Evolutionary conservation across 208 protist species (phyloP).

Genomic region (Leishmania tropica): DNA sequence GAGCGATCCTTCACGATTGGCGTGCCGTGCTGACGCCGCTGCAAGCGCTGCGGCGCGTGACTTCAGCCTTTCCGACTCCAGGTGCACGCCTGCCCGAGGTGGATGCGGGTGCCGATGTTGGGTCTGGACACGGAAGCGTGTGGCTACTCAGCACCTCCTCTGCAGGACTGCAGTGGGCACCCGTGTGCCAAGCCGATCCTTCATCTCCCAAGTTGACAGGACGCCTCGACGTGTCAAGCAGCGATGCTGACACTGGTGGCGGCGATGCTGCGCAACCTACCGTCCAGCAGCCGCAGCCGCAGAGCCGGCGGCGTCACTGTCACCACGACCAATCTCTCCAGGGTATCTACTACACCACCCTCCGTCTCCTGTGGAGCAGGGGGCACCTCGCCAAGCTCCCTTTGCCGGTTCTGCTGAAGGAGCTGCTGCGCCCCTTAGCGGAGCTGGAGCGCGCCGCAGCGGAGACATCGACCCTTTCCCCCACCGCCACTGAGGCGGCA

Average conservation of each 20-base stretch:
- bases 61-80: not conserved
- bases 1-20: not conserved
- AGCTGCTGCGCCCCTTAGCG: conserved; percentile 22
- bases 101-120: not conserved
- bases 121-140: not conserved
- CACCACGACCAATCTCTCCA: not conserved
- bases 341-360: conserved; percentile 7
- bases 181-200: not conserved
- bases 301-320: not conserved
- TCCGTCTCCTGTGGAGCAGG: conserved; percentile 2
- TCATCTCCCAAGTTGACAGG: not conserved
- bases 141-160: conserved; percentile 3
- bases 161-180: conserved; percentile 4
- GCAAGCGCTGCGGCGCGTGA: conserved; percentile 9
- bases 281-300: not conserved
- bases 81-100: not conserved
- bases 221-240: not conserved
- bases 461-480: not conserved
- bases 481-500: not conserved
- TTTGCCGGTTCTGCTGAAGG: conserved; percentile 4
- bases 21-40: conserved; percentile 6
- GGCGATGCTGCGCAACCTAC: no score
- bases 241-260: not conserved
- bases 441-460: conserved; percentile 10
- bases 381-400: not conserved